Percentiles rank a stretch among this genome's conserved stretches.
phyloP scores from a whole-genome alignment of 305 asterid species.

The Plantago lanceolata region DNA sequence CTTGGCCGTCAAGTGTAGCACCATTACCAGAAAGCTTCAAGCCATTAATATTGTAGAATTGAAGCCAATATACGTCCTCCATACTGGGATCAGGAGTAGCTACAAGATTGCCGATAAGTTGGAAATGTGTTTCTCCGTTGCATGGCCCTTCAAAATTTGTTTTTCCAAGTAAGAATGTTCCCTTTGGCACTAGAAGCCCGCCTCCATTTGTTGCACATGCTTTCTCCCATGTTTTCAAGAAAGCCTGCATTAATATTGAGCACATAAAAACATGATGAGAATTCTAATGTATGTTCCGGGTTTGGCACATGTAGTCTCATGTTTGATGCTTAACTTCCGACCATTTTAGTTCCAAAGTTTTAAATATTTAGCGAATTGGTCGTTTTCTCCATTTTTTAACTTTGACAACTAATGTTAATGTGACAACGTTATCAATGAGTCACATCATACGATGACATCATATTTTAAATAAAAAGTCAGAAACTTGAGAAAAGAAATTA shows the following conservation, averaged over 20 bases:
- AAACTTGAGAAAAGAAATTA: too few species aligned
- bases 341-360: too few species aligned
- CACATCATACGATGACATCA: too few species aligned
- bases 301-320: too few species aligned
- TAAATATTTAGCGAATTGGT: too few species aligned
- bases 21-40: slow-evolving; percentile 16
- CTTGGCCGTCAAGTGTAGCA: slow-evolving; percentile 31
- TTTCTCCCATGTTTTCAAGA: slow-evolving; percentile 21
- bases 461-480: too few species aligned
- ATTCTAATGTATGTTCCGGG: background rate
- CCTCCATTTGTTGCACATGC: slow-evolving; percentile 24
- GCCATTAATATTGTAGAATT: slow-evolving; percentile 12
- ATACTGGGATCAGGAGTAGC: slow-evolving; percentile 16
- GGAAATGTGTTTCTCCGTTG: background rate
- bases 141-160: slow-evolving; percentile 18
- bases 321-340: too few species aligned
- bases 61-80: slow-evolving; percentile 19
- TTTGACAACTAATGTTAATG: too few species aligned
- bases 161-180: slow-evolving; percentile 12
- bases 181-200: slow-evolving; percentile 15
- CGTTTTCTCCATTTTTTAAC: too few species aligned
- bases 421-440: too few species aligned
- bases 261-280: background rate
- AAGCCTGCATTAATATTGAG: slow-evolving; percentile 15
- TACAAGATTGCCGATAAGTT: slow-evolving; percentile 15